Conservation (phyloP, 148 eudicot genomes). For the Oxyria digyna region DNA sequence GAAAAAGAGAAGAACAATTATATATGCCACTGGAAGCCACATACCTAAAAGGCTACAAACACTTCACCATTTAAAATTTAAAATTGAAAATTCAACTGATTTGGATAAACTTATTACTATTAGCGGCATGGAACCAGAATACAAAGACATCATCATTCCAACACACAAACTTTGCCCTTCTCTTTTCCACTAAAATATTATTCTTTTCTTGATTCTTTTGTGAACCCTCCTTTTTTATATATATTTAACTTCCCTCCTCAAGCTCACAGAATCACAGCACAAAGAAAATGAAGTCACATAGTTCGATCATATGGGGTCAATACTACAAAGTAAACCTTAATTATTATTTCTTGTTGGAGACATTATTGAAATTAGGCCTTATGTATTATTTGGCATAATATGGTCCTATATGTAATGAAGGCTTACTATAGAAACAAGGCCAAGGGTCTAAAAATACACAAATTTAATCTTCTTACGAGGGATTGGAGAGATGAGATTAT, state of each 20-base stretch:
- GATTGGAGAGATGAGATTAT: neutral
- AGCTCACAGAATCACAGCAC: too few species aligned
- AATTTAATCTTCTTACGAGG: too few species aligned
- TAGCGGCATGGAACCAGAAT: conserved; percentile 2
- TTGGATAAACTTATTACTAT: conserved; percentile 6
- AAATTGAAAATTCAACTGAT: neutral
- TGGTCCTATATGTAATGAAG: too few species aligned
- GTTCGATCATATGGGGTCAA: too few species aligned
- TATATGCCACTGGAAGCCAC: neutral
- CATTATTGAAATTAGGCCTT: too few species aligned
- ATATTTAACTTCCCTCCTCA: neutral
- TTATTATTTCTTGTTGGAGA: too few species aligned
- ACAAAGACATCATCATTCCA: conserved; percentile 2
- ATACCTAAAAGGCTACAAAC: neutral
- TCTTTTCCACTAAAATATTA: neutral
- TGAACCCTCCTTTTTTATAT: neutral
- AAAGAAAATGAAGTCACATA: too few species aligned
- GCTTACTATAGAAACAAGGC: too few species aligned
- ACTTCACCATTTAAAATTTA: neutral
- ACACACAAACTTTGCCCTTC: neutral
- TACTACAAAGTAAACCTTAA: too few species aligned
- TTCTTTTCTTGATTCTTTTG: neutral
- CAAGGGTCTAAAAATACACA: too few species aligned
- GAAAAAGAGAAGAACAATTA: neutral
- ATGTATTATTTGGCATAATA: too few species aligned